Evolutionary conservation across 1,139 yeast genomes (phyloP), one percentile per base, ranked within the genome.

Genomic region (Pichia sp.): DNA sequence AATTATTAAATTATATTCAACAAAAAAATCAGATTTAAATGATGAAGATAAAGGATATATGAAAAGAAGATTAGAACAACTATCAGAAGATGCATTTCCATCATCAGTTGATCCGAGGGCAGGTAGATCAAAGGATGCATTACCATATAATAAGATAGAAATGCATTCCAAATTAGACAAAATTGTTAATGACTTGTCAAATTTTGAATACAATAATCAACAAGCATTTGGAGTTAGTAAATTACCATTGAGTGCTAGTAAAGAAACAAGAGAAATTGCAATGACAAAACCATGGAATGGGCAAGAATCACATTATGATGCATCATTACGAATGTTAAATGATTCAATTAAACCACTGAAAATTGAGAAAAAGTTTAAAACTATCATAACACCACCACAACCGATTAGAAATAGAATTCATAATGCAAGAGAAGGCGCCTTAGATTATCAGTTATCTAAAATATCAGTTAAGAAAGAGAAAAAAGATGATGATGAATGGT

Each of bases 231-330:
- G 71, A 33, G 55, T 70, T 44, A 59, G 74, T 25, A 67, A 69
- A 53, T 55, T 78, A 13, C 81, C 83, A 0, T 47, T 54, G 0
- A 68, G 67, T 57, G 77, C 79, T 0, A 74, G 79, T 48, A 78
- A 76, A 52, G 82, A 78, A 43, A 74, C 82, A 0, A 68, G 72
- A 53, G 83, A 80, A 1, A 70, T 79, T 3, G 89, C 89, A 1
- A 63, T 70, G 51, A 63, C 79, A 0, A 60, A 61, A 29, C 88
- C 91, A 0, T 89, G 96, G 96, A 71, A 69, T 0, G 96, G 96
- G 0, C 64, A 70, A 0, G 95, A 87, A 60, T 58, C 72, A 1
- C 61, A 63, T 0, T 58, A 67, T 3, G 90, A 84, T 56, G 69
- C 82, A 3, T 76, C 76, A 31, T 62, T 79, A 34, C 67, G 96